Evolutionary conservation across 2,329 filamentous ascomycete species (phyloP).

Genomic region (Didymella exigua): DNA sequence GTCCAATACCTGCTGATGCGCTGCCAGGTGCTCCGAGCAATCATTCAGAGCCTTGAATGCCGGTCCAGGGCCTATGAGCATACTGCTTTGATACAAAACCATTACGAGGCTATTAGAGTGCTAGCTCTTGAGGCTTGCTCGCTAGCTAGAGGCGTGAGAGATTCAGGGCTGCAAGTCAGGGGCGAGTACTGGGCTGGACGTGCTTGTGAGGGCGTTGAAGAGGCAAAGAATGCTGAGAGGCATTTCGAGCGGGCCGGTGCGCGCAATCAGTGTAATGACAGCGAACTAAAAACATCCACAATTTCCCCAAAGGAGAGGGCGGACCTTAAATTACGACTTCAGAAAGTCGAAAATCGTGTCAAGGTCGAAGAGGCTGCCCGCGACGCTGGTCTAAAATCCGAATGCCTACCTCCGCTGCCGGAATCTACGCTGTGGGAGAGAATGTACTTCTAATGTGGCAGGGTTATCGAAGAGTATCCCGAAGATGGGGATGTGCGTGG

Average conservation of each 20-base stretch:
- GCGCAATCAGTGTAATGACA: neutral
- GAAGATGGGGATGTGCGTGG: too few relatives aligned
- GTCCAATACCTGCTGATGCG: slow-evolving; percentile 19
- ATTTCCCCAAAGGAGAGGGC: too few relatives aligned
- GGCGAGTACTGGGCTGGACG: slow-evolving; percentile 30
- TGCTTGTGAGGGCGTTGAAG: slow-evolving; percentile 15
- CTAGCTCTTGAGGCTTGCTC: slow-evolving; percentile 16
- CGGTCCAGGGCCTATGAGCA: neutral
- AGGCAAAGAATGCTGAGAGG: neutral
- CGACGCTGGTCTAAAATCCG: too few relatives aligned
- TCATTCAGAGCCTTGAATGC: neutral
- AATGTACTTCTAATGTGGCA: too few relatives aligned
- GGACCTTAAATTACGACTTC: too few relatives aligned
- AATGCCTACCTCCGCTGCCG: too few relatives aligned
- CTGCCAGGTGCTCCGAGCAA: slow-evolving; percentile 20
- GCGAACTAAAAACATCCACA: too few relatives aligned
- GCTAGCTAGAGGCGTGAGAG: slow-evolving; percentile 17
- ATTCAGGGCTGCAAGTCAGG: slow-evolving; percentile 19
- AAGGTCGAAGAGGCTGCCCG: too few relatives aligned
- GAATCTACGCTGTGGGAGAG: too few relatives aligned
- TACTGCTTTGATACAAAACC: too few relatives aligned
- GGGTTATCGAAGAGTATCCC: too few relatives aligned
- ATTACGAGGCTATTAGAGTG: slow-evolving; percentile 2
- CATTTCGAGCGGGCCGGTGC: neutral
- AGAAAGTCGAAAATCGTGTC: too few relatives aligned